Evolutionary conservation across 306 rosid genomes (phyloP).

Genomic region (Trifolium repens): DNA sequence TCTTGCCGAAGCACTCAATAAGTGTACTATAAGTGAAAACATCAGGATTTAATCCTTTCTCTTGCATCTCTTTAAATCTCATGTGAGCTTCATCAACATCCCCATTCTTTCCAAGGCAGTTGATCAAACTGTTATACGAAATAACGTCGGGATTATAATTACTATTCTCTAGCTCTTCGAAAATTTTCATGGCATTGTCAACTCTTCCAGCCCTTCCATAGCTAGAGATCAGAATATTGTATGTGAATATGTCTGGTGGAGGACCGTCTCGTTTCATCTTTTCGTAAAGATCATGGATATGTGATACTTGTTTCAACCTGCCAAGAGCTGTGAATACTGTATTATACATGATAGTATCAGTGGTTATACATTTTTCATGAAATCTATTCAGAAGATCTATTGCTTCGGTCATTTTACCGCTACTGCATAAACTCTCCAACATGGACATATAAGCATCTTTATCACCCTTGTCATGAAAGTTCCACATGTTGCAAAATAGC

Average conservation of each 20-base stretch:
- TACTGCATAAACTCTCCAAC: constrained; percentile 81
- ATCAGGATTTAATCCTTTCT: constrained; percentile 82
- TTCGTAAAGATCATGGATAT: constrained; percentile 70
- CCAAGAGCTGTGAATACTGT: constrained; percentile 79
- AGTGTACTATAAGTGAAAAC: constrained; percentile 96
- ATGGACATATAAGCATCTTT: constrained; percentile 75
- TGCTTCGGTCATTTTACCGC: constrained; percentile 82
- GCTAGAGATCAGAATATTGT: constrained; percentile 83
- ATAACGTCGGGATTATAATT: constrained; percentile 70
- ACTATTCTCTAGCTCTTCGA: constrained; percentile 85
- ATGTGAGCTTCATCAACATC: constrained; percentile 96
- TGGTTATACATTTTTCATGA: constrained; percentile 78
- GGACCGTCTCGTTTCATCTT: constrained; percentile 87
- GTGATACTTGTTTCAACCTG: constrained; percentile 67
- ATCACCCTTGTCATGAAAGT: constrained; percentile 75
- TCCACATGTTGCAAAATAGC: constrained; percentile 94
- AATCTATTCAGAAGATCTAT: constrained; percentile 70
- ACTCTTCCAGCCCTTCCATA: constrained; percentile 84
- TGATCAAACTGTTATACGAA: constrained; percentile 86
- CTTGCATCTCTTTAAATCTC: constrained; percentile 93
- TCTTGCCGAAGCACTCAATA: constrained; percentile 95
- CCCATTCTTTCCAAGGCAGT: constrained; percentile 95
- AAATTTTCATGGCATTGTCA: constrained; percentile 64
- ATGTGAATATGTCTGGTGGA: constrained; percentile 77
- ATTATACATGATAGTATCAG: constrained; percentile 85